These are phyloP conservation scores for Chaetomium olivaceum DNA, from an alignment of 2,329 filamentous ascomycete genomes.

Conservation along the genomic window DNA sequence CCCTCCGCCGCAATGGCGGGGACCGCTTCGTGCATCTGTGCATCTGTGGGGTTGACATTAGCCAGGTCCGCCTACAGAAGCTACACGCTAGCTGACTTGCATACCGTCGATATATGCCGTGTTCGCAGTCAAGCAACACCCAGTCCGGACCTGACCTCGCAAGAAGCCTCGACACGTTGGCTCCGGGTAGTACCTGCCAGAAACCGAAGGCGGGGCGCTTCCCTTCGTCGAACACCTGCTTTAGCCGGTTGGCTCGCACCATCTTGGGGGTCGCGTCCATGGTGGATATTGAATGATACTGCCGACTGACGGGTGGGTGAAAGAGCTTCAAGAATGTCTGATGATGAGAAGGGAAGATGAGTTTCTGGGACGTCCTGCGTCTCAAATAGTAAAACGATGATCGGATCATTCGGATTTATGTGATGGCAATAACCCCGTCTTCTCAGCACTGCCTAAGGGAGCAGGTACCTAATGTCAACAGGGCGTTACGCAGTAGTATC, in stretches of 20 bases:
- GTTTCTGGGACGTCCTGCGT: neutral
- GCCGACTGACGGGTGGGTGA: neutral
- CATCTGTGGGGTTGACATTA: conserved; percentile 41
- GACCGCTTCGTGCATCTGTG: conserved; percentile 59
- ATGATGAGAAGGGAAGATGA: neutral
- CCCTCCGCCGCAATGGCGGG: conserved; percentile 57
- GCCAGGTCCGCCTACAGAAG: neutral
- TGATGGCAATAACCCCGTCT: neutral
- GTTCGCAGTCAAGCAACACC: conserved; percentile 63
- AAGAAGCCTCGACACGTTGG: conserved; percentile 59
- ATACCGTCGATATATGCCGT: conserved; percentile 57
- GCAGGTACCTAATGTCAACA: neutral
- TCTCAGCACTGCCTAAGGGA: neutral
- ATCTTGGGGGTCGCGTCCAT: conserved; percentile 36
- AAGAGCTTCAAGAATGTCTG: neutral
- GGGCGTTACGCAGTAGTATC: neutral
- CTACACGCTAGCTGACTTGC: conserved; percentile 11
- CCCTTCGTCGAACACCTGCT: conserved; percentile 50
- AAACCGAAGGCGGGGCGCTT: conserved; percentile 54
- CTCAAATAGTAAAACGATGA: neutral
- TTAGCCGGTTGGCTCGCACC: conserved; percentile 51
- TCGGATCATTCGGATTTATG: neutral
- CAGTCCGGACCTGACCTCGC: conserved; percentile 66
- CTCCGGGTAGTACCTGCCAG: conserved; percentile 65
- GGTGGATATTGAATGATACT: conserved; percentile 14